These are phyloP conservation scores for Mortierella claussenii DNA, from an alignment of 192 early-diverging fungal species.

Conservation along the genomic window DNA sequence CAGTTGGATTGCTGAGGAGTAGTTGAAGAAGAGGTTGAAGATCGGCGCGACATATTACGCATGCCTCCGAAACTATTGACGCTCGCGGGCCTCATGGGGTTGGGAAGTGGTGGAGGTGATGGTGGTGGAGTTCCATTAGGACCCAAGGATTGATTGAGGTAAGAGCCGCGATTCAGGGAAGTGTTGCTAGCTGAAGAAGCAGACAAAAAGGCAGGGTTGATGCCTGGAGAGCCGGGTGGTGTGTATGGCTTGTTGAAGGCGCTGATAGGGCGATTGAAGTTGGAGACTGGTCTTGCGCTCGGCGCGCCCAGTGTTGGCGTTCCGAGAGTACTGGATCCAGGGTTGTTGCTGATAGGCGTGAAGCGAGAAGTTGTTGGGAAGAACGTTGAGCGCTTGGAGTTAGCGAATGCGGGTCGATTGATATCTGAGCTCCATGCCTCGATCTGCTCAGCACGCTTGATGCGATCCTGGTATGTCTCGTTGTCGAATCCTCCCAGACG, in stretches of 20 bases:
- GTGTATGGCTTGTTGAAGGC: constrained; percentile 44
- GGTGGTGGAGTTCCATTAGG: constrained; percentile 47
- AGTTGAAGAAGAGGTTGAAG: constrained; percentile 51
- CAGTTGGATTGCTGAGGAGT: constrained; percentile 31
- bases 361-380: constrained; percentile 42
- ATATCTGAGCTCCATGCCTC: constrained; percentile 82
- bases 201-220: constrained; percentile 43
- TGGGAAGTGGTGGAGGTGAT: constrained; percentile 43
- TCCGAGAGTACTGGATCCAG: constrained; percentile 6
- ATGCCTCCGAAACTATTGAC: constrained; percentile 35
- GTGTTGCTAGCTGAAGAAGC: constrained; percentile 21
- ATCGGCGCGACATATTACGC: constrained; percentile 44
- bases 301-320: constrained; percentile 20
- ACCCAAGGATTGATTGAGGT: constrained; percentile 27
- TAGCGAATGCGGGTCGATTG: constrained; percentile 57
- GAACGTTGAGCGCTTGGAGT: constrained; percentile 33
- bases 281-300: constrained; percentile 27
- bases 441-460: constrained; percentile 75
- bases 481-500: constrained; percentile 78
- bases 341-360: constrained; percentile 16
- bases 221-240: constrained; percentile 35
- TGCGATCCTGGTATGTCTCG: constrained; percentile 72
- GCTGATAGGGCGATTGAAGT: constrained; percentile 33
- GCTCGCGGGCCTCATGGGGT: constrained; percentile 37
- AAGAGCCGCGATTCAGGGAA: constrained; percentile 39